These are phyloP conservation scores for Eucalyptus pauciflora DNA, from an alignment of 345 rosid species.

Conservation along the genomic window DNA sequence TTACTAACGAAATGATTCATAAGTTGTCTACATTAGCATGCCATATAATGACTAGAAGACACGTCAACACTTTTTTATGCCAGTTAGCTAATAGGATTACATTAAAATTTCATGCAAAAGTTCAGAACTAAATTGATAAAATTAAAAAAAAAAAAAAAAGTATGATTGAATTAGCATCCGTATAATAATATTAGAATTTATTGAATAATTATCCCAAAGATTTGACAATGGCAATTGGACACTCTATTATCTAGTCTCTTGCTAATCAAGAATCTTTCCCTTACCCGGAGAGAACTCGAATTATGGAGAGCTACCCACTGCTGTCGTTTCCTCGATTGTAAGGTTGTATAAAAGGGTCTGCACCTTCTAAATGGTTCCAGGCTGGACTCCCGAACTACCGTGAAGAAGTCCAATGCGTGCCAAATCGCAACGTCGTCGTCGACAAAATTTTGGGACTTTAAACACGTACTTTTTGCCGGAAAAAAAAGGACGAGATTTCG, in stretches of 20 bases:
- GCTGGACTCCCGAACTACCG: background rate
- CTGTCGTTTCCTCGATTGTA: background rate
- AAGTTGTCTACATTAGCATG: background rate
- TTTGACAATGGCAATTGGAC: background rate
- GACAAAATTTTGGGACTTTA: background rate
- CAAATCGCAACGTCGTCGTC: background rate
- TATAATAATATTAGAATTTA: too few relatives aligned
- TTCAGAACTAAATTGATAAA: fast-evolving
- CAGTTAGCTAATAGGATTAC: fast-evolving
- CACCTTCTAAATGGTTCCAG: background rate
- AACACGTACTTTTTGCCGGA: background rate
- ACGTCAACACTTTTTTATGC: fast-evolving
- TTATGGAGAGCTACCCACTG: background rate
- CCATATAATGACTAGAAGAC: fast-evolving
- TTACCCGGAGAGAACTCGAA: background rate
- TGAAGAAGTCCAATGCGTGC: background rate
- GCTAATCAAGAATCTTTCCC: background rate
- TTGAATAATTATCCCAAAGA: background rate
- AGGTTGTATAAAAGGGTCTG: background rate
- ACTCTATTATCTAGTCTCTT: background rate
- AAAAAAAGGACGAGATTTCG: too few relatives aligned
- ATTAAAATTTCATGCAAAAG: too few relatives aligned
- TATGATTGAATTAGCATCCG: fast-evolving
- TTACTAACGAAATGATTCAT: fast-evolving
- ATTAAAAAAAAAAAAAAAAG: too few relatives aligned